These are phyloP conservation scores for Cyphellophora attinorum DNA, from an alignment of 2,329 filamentous ascomycete genomes.

Conservation along the genomic window DNA sequence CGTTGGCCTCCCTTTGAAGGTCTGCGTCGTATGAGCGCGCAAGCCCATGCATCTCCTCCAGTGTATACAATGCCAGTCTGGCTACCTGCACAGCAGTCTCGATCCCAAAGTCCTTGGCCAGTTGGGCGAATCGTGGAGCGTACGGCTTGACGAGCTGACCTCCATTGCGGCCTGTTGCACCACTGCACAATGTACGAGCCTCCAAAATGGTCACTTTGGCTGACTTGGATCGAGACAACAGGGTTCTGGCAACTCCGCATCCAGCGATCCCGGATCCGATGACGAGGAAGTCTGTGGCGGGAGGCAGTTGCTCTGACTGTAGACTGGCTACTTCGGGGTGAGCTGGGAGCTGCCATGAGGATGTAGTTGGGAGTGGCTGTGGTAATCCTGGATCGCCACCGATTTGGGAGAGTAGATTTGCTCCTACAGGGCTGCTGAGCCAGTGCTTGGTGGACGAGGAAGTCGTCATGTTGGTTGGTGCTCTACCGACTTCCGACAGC, in stretches of 20 bases:
- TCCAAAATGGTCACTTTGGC: conserved; percentile 22
- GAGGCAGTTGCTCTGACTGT: conserved; percentile 13
- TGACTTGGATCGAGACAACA: conserved; percentile 13
- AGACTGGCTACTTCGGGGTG: background rate
- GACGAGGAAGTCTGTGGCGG: conserved; percentile 19
- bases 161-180: conserved; percentile 27
- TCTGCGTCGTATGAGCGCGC: conserved; percentile 5
- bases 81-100: conserved; percentile 6
- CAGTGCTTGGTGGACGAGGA: no score
- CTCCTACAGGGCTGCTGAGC: no score
- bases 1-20: conserved; percentile 2
- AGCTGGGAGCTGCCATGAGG: conserved; percentile 21
- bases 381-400: conserved; percentile 25
- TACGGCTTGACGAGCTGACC: conserved; percentile 18
- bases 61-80: conserved; percentile 3
- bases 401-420: background rate
- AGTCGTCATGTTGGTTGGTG: no score
- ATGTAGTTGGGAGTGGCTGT: conserved; percentile 23
- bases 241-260: conserved; percentile 20
- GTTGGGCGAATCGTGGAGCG: background rate
- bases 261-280: conserved; percentile 28
- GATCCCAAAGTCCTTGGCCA: conserved; percentile 4
- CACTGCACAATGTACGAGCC: conserved; percentile 24
- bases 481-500: no score
- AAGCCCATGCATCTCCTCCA: conserved; percentile 7